phyloP scores from a whole-genome alignment of 768 basidiomycete species.

The Leccinellum albellum region DNA sequence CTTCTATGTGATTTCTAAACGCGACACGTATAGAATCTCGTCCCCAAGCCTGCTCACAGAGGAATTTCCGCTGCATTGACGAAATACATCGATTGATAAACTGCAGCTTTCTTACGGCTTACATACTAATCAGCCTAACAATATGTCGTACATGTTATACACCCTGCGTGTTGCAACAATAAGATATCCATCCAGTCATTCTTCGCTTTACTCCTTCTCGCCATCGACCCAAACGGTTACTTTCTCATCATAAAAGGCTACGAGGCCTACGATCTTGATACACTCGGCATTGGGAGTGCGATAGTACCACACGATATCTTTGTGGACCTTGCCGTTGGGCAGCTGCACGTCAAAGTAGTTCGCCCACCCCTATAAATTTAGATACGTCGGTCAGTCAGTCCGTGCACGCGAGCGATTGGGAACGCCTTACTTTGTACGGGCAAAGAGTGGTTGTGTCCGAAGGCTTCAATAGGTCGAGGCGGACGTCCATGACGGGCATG shows the following conservation, averaged over 20 bases:
- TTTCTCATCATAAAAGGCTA: slow-evolving; percentile 65
- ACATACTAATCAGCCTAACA: no score
- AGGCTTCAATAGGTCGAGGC: slow-evolving; percentile 45
- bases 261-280: slow-evolving; percentile 44
- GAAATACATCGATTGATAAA: background rate
- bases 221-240: slow-evolving; percentile 65
- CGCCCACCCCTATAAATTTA: slow-evolving; percentile 47
- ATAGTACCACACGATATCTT: slow-evolving; percentile 66
- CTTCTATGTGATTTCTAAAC: background rate
- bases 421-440: slow-evolving; percentile 55
- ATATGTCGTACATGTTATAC: slow-evolving; percentile 7
- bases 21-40: slow-evolving; percentile 6
- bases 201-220: slow-evolving; percentile 37
- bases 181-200: background rate
- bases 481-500: slow-evolving; percentile 55
- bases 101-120: background rate
- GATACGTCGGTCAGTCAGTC: background rate
- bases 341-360: slow-evolving; percentile 52
- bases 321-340: slow-evolving; percentile 39
- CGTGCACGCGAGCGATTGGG: background rate
- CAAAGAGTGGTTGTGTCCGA: slow-evolving; percentile 49
- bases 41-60: slow-evolving; percentile 11
- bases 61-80: slow-evolving; percentile 8
- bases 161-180: background rate
- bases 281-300: slow-evolving; percentile 50